These are phyloP conservation scores for Hanseniaspora lindneri DNA, from an alignment of 805 yeast species.

Conservation along the genomic window DNA sequence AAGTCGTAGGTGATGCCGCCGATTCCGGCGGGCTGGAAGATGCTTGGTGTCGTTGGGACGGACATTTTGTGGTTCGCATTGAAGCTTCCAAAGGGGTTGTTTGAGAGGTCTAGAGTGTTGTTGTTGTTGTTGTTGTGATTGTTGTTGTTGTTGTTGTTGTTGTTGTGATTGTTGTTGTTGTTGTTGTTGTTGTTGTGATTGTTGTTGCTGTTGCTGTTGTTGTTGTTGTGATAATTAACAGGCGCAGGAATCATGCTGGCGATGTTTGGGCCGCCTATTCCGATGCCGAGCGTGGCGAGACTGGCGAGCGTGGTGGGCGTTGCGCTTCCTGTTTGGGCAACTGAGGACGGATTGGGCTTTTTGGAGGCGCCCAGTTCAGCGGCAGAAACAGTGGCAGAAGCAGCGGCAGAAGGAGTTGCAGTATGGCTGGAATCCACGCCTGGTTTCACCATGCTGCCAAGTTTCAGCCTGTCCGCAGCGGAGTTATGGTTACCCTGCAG, in stretches of 20 bases:
- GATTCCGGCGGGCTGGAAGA: conserved; percentile 25
- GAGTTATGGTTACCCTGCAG: not conserved
- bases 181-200: conserved; percentile 22
- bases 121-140: conserved; percentile 1
- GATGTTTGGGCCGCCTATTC: conserved; percentile 16
- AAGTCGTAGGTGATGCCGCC: conserved; percentile 28
- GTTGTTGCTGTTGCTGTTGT: conserved; percentile 22
- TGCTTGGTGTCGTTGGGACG: conserved; percentile 20
- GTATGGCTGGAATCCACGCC: too few relatives aligned
- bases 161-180: too few relatives aligned
- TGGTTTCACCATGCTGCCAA: not conserved
- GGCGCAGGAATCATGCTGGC: conserved; percentile 15
- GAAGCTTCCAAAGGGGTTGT: conserved; percentile 17
- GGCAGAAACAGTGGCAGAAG: not conserved
- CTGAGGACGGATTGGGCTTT: not conserved
- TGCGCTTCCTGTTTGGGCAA: not conserved
- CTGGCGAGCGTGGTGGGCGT: conserved; percentile 8
- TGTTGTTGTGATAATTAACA: not conserved
- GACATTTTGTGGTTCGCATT: conserved; percentile 16
- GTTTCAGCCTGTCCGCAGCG: not conserved
- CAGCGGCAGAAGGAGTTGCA: not conserved
- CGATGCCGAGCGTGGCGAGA: conserved; percentile 7
- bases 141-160: conserved; percentile 11
- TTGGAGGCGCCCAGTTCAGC: not conserved
- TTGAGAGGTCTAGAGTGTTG: conserved; percentile 17